Evolutionary conservation across 2,329 filamentous ascomycete genomes (phyloP), one percentile per base, ranked within the genome.

Genomic region (Emergomyces africanus): DNA sequence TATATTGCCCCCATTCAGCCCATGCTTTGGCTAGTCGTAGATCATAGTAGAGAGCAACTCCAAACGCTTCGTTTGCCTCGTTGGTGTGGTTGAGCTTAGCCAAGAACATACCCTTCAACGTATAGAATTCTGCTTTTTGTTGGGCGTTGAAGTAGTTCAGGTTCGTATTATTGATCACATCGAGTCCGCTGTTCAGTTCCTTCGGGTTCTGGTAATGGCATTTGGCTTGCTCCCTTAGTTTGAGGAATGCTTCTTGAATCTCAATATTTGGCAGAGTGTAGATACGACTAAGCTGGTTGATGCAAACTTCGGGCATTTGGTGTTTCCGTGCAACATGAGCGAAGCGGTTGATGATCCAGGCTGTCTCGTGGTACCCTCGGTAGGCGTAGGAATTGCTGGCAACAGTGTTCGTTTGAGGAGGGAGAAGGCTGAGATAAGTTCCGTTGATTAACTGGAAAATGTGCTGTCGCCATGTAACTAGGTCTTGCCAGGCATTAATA

Each of bases 81-180:
- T 88, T 87, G 70, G 90, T 90, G 67, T 96, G 88, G 59, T 86
- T 86, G 10, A 99, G 81, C 72, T 96, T 96, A 70, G 95, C 94
- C 50, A 97, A 78, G 79, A 99, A 99, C 94, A 99, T 99, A 62
- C 94, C 94, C 80, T 99, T 99, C 58, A 99, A 82, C 0, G 94
- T 99, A 78, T 96, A 99, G 75, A 99, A 99, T 72, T 99, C 94
- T 9, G 94, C 94, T 75, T 99, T 99, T 72, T 99, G 94, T 68
- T 91, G 87, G 2, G 87, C 83, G 62, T 90, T 95, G 73, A 99
- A 99, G 77, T 99, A 99, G 72, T 95, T 96, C 60, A 99, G 83
- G 67, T 99, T 99, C 41, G 94, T 99, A 67, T 99, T 99, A 74
- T 99, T 99, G 72, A 99, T 99, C 2, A 99, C 94, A 69, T 99